Base-by-base conservation (phyloP, 1,284 basidiomycete genomes). In the Peniophora sp. region DNA sequence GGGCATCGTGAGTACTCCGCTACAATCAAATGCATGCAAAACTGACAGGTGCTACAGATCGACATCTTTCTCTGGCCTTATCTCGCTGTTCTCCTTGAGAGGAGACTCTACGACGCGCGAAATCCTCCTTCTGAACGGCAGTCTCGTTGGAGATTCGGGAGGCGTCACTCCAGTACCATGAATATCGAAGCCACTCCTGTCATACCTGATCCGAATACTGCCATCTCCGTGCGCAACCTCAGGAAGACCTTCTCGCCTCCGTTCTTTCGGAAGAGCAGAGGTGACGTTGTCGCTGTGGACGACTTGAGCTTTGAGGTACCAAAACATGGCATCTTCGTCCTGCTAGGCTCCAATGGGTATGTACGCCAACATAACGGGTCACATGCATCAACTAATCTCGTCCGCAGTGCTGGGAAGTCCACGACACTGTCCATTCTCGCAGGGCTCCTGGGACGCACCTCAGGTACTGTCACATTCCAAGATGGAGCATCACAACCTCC, bases 381-480 rank as follows among this genome's bases (percentile, higher is more conserved):
- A n/a, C n/a, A n/a, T n/a, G n/a, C n/a, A n/a, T n/a, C n/a, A 1
- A 18, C 14, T n/a, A n/a, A 46, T 46, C n/a, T 50, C 6, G 62
- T 62, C 62, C 6, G 8, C 54, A 88, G 87, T 3, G 85, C 85
- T 2, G 88, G 88, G n/a, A 91, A 91, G 65, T 87, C 84, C 0
- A 91, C 87, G 0, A 71, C 78, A 0, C 70, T 91, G 20, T 81
- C 80, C 3, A 77, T 88, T 49, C 68, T 92, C 9, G 83, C 76
- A 2, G 78, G 81, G 1, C 71, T 89, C 1, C 66, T 80, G 11
- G 75, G 77, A 3, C 74, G 73, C 24, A 81, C 79, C 1, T 69
- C 73, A 15, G 87, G 88, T 17, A 66, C 70, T 3, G 72, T 90
- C 15, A 69, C 72, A 1, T 91, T 88, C 58, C 81, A 79, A 55